phyloP scores from a whole-genome alignment of 2,329 filamentous ascomycete genomes.

The Xylariaceae sp. region DNA sequence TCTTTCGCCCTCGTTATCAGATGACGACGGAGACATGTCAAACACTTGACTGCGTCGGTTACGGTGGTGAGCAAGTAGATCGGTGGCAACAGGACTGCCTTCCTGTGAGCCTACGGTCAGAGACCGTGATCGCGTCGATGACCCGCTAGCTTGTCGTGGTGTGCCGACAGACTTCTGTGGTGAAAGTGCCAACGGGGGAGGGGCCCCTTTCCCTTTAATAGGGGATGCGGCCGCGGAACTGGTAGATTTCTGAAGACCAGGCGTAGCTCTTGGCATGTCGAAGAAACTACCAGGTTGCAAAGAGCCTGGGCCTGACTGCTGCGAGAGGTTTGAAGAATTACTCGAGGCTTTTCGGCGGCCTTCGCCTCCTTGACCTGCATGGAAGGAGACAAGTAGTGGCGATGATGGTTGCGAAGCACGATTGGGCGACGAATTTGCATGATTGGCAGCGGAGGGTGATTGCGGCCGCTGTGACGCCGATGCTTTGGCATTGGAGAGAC shows the following conservation, averaged over 20 bases:
- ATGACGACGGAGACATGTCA: slow-evolving; percentile 94
- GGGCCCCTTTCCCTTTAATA: slow-evolving; percentile 48
- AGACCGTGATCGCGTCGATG: slow-evolving; percentile 72
- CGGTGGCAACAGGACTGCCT: slow-evolving; percentile 68
- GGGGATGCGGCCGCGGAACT: slow-evolving; percentile 53
- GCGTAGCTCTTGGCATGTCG: slow-evolving; percentile 63
- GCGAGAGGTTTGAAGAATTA: slow-evolving; percentile 77
- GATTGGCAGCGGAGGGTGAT: slow-evolving; percentile 77
- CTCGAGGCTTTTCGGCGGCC: slow-evolving; percentile 84
- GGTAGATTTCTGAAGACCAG: slow-evolving; percentile 56
- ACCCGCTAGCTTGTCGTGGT: slow-evolving; percentile 56
- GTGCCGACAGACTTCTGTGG: slow-evolving; percentile 61
- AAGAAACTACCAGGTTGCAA: slow-evolving; percentile 68
- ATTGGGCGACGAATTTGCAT: slow-evolving; percentile 81
- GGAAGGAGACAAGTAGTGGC: slow-evolving; percentile 93
- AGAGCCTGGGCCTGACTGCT: slow-evolving; percentile 62
- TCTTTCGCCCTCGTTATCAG: slow-evolving; percentile 92
- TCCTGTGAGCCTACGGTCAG: slow-evolving; percentile 94
- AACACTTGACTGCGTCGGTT: slow-evolving; percentile 93
- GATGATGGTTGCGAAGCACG: slow-evolving; percentile 76
- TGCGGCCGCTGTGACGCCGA: slow-evolving; percentile 63
- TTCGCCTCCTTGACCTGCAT: slow-evolving; percentile 76
- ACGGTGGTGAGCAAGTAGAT: slow-evolving; percentile 69
- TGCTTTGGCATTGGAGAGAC: slow-evolving; percentile 76
- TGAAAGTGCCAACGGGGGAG: slow-evolving; percentile 48